Percentiles rank a stretch among this genome's conserved stretches.
Conservation (phyloP, 1,284 basidiomycete genomes). For the Malassezia yamatoensis region DNA sequence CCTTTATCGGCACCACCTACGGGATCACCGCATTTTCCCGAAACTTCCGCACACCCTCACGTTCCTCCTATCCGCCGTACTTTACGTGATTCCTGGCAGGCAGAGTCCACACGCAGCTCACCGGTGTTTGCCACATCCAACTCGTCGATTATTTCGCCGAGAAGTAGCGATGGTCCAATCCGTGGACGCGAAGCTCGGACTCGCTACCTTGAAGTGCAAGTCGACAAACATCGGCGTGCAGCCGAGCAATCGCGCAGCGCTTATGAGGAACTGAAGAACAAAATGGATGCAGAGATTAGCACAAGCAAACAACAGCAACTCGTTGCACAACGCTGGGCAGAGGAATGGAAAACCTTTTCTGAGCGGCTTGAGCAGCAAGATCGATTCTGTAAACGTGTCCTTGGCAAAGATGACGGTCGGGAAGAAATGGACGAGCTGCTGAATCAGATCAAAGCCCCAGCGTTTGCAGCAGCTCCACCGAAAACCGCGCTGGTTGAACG, state of each 20-base stretch:
- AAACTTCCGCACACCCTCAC: too few relatives aligned
- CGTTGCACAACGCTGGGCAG: constrained; percentile 24
- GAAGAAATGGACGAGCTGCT: constrained; percentile 47
- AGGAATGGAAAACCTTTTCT: constrained; percentile 5
- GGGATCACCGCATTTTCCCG: not conserved
- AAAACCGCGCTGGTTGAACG: constrained; percentile 18
- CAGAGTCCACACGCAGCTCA: not conserved
- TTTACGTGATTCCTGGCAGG: not conserved
- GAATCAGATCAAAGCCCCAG: constrained; percentile 39
- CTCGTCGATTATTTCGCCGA: not conserved
- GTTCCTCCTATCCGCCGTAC: too few relatives aligned
- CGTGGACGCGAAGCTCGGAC: constrained; percentile 5
- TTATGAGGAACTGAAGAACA: constrained; percentile 26
- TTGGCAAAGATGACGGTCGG: constrained; percentile 44
- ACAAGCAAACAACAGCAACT: constrained; percentile 32
- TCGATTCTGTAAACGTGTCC: constrained; percentile 36
- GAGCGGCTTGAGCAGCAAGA: constrained; percentile 38
- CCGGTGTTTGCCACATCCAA: not conserved
- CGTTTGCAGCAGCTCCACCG: constrained; percentile 28
- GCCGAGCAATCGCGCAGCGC: constrained; percentile 22
- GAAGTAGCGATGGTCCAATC: not conserved
- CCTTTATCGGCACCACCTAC: not conserved
- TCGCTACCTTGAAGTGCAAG: constrained; percentile 5
- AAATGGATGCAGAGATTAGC: constrained; percentile 31
- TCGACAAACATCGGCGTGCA: constrained; percentile 14